Evolutionary conservation across 78 protist species (phyloP), one percentile per base, ranked within the genome.

Genomic region (Planoprotostelium fungivorum): DNA sequence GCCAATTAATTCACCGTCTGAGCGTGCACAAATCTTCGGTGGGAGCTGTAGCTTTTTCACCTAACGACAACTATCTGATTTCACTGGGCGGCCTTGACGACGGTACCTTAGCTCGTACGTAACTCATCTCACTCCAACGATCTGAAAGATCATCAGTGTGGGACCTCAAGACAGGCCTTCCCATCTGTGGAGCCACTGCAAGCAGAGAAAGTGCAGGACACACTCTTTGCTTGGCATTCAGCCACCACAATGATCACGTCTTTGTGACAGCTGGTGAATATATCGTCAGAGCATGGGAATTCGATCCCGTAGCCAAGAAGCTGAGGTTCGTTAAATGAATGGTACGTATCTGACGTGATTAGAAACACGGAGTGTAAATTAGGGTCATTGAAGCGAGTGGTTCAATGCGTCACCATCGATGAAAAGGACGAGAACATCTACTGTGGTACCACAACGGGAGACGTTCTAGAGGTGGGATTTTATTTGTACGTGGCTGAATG

Each of bases 71-170:
- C 89, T 95, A 29, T 84, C 91, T 96, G 36, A 96, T 94, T 0
- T 92, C 97, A 5, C 29, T 93, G 38, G 98, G 98, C 31, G 98
- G 96, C 29, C 63, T 83, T 83, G 98, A 96, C 87, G 98, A 96
- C 88, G 94, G 92, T 88, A 84, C 37, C 34, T 36, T 94, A 0
- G 97, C 92, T 35, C 85, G 92, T n/a, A n/a, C n/a, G n/a, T n/a
- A n/a, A n/a, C n/a, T n/a, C n/a, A n/a, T n/a, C n/a, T n/a, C n/a
- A n/a, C n/a, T n/a, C n/a, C n/a, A n/a, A n/a, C n/a, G n/a, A n/a
- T n/a, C n/a, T n/a, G n/a, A n/a, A n/a, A n/a, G n/a, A n/a, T n/a
- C n/a, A n/a, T n/a, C n/a, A n/a, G n/a, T n/a, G 35, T 96, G 97
- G 97, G 90, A 95, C 86, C 89, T 95, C 29, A 88, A 34, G 85